Conservation (phyloP, 495 filamentous ascomycete species). For the Neurospora sp. region DNA sequence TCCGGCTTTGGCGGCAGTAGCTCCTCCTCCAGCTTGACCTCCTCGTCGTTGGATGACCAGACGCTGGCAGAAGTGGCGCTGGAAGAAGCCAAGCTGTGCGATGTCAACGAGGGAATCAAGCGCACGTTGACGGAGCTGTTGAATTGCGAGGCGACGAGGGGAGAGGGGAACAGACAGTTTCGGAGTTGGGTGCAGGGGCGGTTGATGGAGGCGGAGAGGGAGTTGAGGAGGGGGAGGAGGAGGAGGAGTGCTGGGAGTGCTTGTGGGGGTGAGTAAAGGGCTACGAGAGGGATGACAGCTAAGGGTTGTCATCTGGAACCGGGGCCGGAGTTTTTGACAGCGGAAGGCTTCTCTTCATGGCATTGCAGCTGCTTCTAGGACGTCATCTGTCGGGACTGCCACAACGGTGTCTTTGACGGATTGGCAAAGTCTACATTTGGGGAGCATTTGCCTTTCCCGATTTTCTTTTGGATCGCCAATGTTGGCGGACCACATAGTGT, state of each 20-base stretch:
- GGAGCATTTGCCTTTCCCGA: not conserved
- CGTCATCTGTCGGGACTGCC: not conserved
- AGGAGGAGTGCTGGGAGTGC: conserved; percentile 23
- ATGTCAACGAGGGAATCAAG: conserved; percentile 57
- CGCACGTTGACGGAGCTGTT: conserved; percentile 54
- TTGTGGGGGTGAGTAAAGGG: not conserved
- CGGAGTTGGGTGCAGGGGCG: conserved; percentile 53
- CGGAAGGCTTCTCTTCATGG: no score
- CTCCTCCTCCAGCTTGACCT: conserved; percentile 16
- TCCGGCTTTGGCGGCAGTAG: conserved; percentile 15
- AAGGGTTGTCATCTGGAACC: not conserved
- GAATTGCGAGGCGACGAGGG: conserved; percentile 49
- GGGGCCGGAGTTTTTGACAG: not conserved
- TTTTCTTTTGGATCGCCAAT: not conserved
- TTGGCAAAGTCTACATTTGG: not conserved
- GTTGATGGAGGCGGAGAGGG: conserved; percentile 54
- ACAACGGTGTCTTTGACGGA: not conserved
- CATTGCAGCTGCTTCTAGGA: no score
- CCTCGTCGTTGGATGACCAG: conserved; percentile 18
- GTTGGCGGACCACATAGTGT: not conserved
- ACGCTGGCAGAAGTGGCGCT: conserved; percentile 33
- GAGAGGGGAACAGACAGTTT: conserved; percentile 36
- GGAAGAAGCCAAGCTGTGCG: conserved; percentile 44
- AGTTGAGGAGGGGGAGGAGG: conserved; percentile 40
- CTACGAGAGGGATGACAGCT: no score